Conservation (phyloP, 2,329 filamentous ascomycete genomes). For the Conoideocrella luteorostrata region DNA sequence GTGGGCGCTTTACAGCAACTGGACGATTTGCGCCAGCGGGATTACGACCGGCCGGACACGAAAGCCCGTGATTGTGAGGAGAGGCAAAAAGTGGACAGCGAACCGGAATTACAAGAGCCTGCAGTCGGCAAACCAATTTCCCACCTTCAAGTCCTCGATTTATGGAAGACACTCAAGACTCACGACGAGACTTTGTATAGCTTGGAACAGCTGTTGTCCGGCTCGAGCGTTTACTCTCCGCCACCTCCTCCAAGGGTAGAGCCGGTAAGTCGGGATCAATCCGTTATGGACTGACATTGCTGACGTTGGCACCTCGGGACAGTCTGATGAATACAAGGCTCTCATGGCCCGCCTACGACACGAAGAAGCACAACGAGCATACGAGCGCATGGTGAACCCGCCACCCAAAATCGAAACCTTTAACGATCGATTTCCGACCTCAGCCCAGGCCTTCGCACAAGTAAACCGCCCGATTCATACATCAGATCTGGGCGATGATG, state of each 20-base stretch:
- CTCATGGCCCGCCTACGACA: constrained; percentile 80
- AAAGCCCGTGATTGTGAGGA: constrained; percentile 14
- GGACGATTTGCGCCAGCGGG: constrained; percentile 8
- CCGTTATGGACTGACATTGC: not conserved
- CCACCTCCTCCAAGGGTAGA: constrained; percentile 75
- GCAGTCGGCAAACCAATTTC: constrained; percentile 61
- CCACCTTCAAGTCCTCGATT: constrained; percentile 59
- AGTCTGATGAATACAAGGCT: constrained; percentile 78
- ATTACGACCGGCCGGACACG: constrained; percentile 3
- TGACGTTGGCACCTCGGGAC: constrained; percentile 10
- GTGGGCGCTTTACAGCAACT: constrained; percentile 51
- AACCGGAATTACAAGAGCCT: constrained; percentile 45
- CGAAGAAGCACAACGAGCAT: constrained; percentile 75
- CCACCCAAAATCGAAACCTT: constrained; percentile 50
- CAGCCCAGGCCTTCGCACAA: constrained; percentile 50
- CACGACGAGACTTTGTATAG: constrained; percentile 28
- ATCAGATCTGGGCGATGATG: constrained; percentile 51
- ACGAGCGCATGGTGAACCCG: constrained; percentile 72
- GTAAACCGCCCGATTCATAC: constrained; percentile 41
- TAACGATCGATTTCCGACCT: constrained; percentile 48
- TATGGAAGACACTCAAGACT: constrained; percentile 46
- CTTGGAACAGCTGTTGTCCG: constrained; percentile 65
- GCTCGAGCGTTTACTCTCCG: constrained; percentile 66
- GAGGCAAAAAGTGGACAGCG: constrained; percentile 18
- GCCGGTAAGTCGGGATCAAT: constrained; percentile 48